phyloP scores from a whole-genome alignment of 352 stramenopile genomes.

The Globisporangium heterothallicum region DNA sequence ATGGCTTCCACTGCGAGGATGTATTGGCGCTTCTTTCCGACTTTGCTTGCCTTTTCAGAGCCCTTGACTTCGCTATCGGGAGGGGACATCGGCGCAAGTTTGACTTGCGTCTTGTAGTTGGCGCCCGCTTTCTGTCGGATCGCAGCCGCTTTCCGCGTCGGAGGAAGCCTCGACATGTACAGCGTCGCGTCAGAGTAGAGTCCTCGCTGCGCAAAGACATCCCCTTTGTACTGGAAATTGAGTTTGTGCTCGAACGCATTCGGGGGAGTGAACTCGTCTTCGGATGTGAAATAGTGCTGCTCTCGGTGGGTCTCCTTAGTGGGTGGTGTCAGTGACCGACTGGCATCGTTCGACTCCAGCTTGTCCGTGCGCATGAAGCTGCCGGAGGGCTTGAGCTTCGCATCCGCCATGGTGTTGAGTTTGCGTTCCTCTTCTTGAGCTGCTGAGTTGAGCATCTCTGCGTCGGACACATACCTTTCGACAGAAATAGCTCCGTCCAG shows the following conservation, averaged over 20 bases:
- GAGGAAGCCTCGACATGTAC: slow-evolving; percentile 68
- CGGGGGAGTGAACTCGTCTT: slow-evolving; percentile 12
- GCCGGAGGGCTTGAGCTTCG: slow-evolving; percentile 6
- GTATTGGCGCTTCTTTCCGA: slow-evolving; percentile 57
- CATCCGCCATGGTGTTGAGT: slow-evolving; percentile 2
- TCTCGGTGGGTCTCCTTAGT: slow-evolving; percentile 2
- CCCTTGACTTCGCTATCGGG: slow-evolving; percentile 12
- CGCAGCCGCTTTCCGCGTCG: slow-evolving; percentile 33
- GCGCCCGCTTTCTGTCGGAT: slow-evolving; percentile 21
- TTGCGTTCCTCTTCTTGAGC: not conserved
- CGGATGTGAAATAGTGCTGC: slow-evolving; percentile 22
- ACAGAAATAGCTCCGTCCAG: slow-evolving; percentile 5
- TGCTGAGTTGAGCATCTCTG: no score
- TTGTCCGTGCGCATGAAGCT: slow-evolving; percentile 3
- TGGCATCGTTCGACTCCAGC: not conserved
- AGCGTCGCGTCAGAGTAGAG: slow-evolving; percentile 59
- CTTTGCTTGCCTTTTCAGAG: slow-evolving; percentile 22
- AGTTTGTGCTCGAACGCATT: slow-evolving; percentile 35
- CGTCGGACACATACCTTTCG: no score
- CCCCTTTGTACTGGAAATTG: slow-evolving; percentile 61
- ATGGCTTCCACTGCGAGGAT: slow-evolving; percentile 59
- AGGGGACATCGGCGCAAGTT: slow-evolving; percentile 39
- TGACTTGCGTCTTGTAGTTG: slow-evolving; percentile 41
- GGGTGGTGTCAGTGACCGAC: not conserved
- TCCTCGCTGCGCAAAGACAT: slow-evolving; percentile 69